A percentile compares a stretch with the other conserved stretches of the same genome.
Conservation (phyloP, 1,284 basidiomycete genomes). For the Austroboletus rostrupii region DNA sequence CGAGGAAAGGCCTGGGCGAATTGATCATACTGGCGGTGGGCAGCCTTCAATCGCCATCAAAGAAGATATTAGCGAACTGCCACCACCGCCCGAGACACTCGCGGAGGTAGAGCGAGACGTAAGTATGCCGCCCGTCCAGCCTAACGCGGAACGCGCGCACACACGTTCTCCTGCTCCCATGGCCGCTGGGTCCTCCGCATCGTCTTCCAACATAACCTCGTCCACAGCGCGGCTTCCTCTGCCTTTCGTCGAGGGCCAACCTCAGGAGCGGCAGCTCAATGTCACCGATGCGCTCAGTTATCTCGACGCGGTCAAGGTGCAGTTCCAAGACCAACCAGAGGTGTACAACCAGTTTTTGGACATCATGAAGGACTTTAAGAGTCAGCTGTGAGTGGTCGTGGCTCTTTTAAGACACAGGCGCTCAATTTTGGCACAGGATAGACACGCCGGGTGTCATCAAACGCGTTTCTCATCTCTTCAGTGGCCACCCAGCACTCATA, state of each 20-base stretch:
- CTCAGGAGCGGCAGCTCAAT: constrained; percentile 53
- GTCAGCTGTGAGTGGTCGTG: constrained; percentile 63
- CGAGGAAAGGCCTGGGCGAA: constrained; percentile 14
- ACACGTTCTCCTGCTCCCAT: constrained; percentile 17
- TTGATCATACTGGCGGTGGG: constrained; percentile 9
- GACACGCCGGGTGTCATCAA: constrained; percentile 97
- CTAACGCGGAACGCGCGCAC: constrained; percentile 7
- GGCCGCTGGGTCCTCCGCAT: constrained; percentile 7
- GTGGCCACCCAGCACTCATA: constrained; percentile 87
- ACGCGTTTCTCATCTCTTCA: constrained; percentile 91
- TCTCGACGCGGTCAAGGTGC: constrained; percentile 87
- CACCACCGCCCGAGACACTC: constrained; percentile 7
- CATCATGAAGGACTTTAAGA: constrained; percentile 98
- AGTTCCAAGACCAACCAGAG: constrained; percentile 84
- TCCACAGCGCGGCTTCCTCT: constrained; percentile 15
- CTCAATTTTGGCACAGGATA: constrained; percentile 56
- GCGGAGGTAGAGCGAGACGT: constrained; percentile 20
- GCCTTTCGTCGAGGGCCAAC: constrained; percentile 24
- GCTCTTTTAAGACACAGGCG: neutral
- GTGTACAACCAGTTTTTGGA: constrained; percentile 95
- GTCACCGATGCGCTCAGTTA: constrained; percentile 92
- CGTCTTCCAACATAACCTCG: neutral
- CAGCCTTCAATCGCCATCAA: constrained; percentile 5
- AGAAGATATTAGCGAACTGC: constrained; percentile 5
- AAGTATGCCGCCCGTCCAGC: constrained; percentile 21